Conservation (phyloP, 2,329 filamentous ascomycete genomes). For the Nothomitra cinnamomea region DNA sequence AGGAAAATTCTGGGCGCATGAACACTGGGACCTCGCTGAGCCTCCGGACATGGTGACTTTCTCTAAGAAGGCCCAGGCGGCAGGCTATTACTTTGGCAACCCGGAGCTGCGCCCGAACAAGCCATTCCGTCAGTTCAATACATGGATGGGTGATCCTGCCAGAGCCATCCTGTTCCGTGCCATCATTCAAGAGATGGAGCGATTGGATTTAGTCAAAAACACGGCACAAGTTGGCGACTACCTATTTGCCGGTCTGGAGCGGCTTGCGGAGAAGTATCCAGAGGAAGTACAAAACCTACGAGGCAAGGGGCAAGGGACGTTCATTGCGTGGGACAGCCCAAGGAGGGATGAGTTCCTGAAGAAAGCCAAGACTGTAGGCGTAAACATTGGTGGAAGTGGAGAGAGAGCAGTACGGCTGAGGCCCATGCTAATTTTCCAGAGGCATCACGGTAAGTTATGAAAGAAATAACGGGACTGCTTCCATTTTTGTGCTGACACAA, state of each 20-base stretch:
- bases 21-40: slow-evolving; percentile 69
- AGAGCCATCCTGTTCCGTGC: slow-evolving; percentile 71
- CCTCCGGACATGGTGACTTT: slow-evolving; percentile 92
- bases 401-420: slow-evolving; percentile 58
- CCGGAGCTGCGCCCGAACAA: slow-evolving; percentile 69
- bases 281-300: slow-evolving; percentile 66
- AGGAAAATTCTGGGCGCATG: slow-evolving; percentile 91
- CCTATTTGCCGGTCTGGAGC: slow-evolving; percentile 52
- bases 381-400: slow-evolving; percentile 73
- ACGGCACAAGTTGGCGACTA: slow-evolving; percentile 67
- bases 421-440: slow-evolving; percentile 86
- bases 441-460: slow-evolving; percentile 48
- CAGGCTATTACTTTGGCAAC: slow-evolving; percentile 82
- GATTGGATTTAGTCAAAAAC: slow-evolving; percentile 58
- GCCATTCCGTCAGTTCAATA: slow-evolving; percentile 93
- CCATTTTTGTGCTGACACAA: slow-evolving; percentile 9
- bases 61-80: slow-evolving; percentile 87
- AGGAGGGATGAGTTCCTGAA: slow-evolving; percentile 61
- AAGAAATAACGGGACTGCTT: too few relatives aligned
- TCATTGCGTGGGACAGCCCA: slow-evolving; percentile 81
- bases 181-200: slow-evolving; percentile 68
- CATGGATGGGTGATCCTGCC: slow-evolving; percentile 88
- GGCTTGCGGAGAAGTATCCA: slow-evolving; percentile 53
- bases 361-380: slow-evolving; percentile 66
- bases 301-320: slow-evolving; percentile 77